A percentile compares a stretch with the other conserved stretches of the same genome.
Conservation (phyloP, 2,329 filamentous ascomycete species). For the Acarospora socialis region DNA sequence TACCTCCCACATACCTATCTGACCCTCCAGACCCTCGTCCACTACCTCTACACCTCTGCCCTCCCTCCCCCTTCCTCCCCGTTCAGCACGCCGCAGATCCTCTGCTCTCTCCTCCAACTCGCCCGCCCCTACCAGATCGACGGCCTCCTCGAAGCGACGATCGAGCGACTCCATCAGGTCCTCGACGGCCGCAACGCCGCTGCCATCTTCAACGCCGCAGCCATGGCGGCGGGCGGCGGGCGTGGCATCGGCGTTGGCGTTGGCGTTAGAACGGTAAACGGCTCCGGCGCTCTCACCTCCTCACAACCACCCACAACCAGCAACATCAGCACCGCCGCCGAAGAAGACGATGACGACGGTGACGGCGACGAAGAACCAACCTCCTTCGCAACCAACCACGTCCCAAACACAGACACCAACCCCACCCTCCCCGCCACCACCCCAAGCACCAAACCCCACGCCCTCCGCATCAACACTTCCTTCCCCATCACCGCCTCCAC, state of each 20-base stretch:
- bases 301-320: constrained; percentile 13
- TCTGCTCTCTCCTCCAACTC: constrained; percentile 88
- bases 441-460: constrained; percentile 17
- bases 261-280: constrained; percentile 34
- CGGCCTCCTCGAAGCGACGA: constrained; percentile 79
- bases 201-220: constrained; percentile 93
- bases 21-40: constrained; percentile 77
- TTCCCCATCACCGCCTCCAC: constrained; percentile 17
- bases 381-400: constrained; percentile 10
- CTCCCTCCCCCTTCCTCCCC: constrained; percentile 62
- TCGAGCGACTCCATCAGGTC: constrained; percentile 76
- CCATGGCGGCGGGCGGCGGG: constrained; percentile 92
- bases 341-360: constrained; percentile 4
- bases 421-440: constrained; percentile 26
- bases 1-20: constrained; percentile 87
- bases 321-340: constrained; percentile 7
- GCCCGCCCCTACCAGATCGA: constrained; percentile 88
- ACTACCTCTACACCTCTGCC: constrained; percentile 86
- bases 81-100: constrained; percentile 83
- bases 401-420: constrained; percentile 14
- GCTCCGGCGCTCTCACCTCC: too few species aligned
- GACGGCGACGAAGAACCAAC: constrained; percentile 8
- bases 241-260: constrained; percentile 59
- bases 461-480: constrained; percentile 28
- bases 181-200: constrained; percentile 90